Evolutionary conservation across 805 yeast species (phyloP).

Genomic region (Wickerhamiella sergipiensis): DNA sequence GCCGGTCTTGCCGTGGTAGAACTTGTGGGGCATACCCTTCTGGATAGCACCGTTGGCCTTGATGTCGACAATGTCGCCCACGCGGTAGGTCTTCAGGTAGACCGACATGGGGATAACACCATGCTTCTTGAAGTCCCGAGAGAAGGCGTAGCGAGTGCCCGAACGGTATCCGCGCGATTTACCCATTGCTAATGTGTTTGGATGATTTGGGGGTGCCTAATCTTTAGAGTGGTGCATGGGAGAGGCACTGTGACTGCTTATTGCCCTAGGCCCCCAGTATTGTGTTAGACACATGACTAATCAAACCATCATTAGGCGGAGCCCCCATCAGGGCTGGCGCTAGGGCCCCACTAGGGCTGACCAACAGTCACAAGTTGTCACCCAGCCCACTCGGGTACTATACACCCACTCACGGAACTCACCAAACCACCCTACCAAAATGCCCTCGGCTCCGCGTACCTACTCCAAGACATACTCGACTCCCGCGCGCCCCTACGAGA

Average conservation of each 20-base stretch:
- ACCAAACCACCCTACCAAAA: slow-evolving; percentile 11
- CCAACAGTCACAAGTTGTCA: not conserved
- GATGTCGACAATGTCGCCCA: slow-evolving; percentile 99
- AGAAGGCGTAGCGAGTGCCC: slow-evolving; percentile 99
- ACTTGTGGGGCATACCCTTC: slow-evolving; percentile 99
- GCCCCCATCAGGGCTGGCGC: too few species aligned
- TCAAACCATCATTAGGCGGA: too few species aligned
- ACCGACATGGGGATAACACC: slow-evolving; percentile 90
- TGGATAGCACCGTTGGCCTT: slow-evolving; percentile 98
- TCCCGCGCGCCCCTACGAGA: slow-evolving; percentile 99
- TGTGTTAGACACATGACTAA: too few species aligned
- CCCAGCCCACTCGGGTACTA: not conserved
- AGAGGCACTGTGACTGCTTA: not conserved
- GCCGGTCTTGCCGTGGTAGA: slow-evolving; percentile 99
- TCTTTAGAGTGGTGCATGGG: slow-evolving; percentile 1
- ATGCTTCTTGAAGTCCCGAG: slow-evolving; percentile 98
- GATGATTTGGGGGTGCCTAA: not conserved
- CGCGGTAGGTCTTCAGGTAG: slow-evolving; percentile 95
- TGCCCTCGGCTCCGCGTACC: slow-evolving; percentile 62
- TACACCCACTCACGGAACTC: slow-evolving; percentile 1
- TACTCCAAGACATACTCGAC: slow-evolving; percentile 99
- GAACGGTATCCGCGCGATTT: slow-evolving; percentile 96
- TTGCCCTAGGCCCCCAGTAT: not conserved
- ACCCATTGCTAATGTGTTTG: slow-evolving; percentile 17
- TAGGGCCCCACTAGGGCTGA: not conserved